Percentiles rank a stretch among this genome's conserved stretches.
These are phyloP conservation scores for Dioscorea dumetorum DNA, from an alignment of 106 monocot species.

Conservation along the genomic window DNA sequence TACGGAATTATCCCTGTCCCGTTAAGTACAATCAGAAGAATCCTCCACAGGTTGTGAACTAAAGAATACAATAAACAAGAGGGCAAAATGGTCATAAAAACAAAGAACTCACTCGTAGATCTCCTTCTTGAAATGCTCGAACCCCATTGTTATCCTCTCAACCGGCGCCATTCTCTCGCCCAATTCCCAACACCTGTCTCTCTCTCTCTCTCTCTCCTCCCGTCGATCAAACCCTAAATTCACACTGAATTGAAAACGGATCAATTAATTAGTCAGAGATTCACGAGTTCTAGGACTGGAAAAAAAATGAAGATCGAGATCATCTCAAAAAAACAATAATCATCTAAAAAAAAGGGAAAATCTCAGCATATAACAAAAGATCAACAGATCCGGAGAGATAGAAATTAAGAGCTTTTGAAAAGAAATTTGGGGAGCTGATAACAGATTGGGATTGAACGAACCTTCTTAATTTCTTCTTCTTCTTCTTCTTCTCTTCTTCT, in stretches of 20 bases:
- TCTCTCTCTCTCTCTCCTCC: neutral
- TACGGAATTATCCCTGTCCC: neutral
- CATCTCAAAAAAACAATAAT: neutral
- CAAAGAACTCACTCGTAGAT: constrained; percentile 42
- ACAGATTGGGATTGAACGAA: too few species aligned
- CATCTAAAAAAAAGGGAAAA: neutral
- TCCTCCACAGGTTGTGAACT: neutral
- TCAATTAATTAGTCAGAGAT: neutral
- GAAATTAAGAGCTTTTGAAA: too few species aligned
- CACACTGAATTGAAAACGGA: neutral
- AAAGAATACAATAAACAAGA: neutral
- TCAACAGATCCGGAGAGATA: too few species aligned
- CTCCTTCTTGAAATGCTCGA: constrained; percentile 67
- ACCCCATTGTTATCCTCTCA: constrained; percentile 51
- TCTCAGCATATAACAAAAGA: neutral
- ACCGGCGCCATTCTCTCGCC: constrained; percentile 32
- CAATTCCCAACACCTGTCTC: neutral
- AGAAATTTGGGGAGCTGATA: too few species aligned
- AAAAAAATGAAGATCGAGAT: neutral
- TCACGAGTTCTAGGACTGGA: neutral
- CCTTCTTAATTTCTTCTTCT: too few species aligned
- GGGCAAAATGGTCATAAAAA: neutral
- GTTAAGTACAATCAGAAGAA: neutral
- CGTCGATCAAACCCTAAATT: neutral
- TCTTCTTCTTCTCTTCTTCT: too few species aligned